Conservation (phyloP, 139 green algal genomes). For the Chlamydomonas incerta region DNA sequence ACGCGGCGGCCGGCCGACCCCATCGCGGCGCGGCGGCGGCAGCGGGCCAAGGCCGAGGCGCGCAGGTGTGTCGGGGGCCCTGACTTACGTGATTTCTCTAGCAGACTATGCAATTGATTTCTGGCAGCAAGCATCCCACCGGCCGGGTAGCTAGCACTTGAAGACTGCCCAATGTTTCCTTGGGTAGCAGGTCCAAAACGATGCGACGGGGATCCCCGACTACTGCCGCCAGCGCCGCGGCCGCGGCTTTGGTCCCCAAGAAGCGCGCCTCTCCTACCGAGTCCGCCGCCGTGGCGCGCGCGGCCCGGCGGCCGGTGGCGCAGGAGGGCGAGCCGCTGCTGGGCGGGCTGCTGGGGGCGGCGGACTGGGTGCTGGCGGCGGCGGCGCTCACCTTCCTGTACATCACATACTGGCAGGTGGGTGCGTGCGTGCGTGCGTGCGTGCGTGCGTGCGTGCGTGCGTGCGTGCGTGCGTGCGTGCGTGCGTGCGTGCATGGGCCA, state of each 20-base stretch:
- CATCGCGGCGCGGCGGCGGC: background rate
- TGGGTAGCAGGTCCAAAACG: no score
- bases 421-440: background rate
- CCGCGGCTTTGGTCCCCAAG: background rate
- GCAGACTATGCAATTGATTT: no score
- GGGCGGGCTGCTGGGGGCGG: slow-evolving; percentile 11
- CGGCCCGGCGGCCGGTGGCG: background rate
- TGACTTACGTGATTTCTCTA: no score
- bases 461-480: no score
- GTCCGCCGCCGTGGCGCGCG: background rate
- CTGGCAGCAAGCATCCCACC: no score
- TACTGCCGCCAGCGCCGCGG: background rate
- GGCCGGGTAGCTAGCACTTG: no score
- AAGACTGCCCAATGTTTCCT: no score
- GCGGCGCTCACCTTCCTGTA: background rate
- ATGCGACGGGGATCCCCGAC: background rate
- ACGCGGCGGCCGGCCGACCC: background rate
- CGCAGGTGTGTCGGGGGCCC: background rate
- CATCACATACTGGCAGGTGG: slow-evolving; percentile 1
- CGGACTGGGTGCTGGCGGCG: slow-evolving; percentile 6
- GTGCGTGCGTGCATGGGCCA: no score
- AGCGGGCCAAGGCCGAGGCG: background rate
- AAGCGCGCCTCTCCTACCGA: background rate
- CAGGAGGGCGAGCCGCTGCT: slow-evolving; percentile 15
- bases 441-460: no score